phyloP scores from a whole-genome alignment of 768 basidiomycete genomes.

The Fibroporia radiculosa region DNA sequence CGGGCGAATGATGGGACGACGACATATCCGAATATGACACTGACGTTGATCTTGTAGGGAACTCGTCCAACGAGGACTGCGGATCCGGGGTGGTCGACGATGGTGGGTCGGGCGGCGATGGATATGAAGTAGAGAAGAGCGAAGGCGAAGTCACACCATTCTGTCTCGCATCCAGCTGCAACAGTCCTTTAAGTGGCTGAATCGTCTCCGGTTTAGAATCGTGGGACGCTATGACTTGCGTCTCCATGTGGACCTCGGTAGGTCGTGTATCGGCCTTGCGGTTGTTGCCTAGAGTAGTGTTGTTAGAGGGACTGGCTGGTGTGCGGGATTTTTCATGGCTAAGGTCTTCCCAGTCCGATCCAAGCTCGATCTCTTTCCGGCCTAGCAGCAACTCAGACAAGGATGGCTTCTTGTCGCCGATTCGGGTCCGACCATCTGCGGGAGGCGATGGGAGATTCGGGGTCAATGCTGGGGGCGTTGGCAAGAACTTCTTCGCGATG shows the following conservation, averaged over 20 bases:
- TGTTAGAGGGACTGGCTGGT: constrained; percentile 39
- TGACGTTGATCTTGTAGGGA: constrained; percentile 61
- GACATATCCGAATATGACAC: constrained; percentile 57
- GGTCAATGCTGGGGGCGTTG: constrained; percentile 30
- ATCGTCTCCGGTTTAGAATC: constrained; percentile 10
- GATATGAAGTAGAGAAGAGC: constrained; percentile 17
- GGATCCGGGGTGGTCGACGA: constrained; percentile 71
- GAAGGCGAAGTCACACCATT: constrained; percentile 14
- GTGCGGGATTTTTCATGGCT: constrained; percentile 38
- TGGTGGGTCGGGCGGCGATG: constrained; percentile 42
- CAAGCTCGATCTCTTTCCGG: constrained; percentile 50
- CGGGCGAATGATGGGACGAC: constrained; percentile 58
- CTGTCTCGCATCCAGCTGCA: constrained; percentile 9
- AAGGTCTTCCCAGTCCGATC: constrained; percentile 56
- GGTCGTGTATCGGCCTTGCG: constrained; percentile 16
- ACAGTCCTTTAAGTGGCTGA: constrained; percentile 6
- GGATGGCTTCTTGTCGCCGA: constrained; percentile 51
- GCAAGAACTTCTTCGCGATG: constrained; percentile 50
- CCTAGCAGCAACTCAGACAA: constrained; percentile 53
- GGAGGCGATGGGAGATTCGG: constrained; percentile 16
- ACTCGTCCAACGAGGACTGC: constrained; percentile 68
- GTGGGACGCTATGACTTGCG: not conserved
- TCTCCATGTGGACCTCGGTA: not conserved
- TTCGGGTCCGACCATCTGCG: constrained; percentile 24
- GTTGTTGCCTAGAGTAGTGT: constrained; percentile 16